Conservation (phyloP, 768 basidiomycete species). For the Xerocomus spinulosus region DNA sequence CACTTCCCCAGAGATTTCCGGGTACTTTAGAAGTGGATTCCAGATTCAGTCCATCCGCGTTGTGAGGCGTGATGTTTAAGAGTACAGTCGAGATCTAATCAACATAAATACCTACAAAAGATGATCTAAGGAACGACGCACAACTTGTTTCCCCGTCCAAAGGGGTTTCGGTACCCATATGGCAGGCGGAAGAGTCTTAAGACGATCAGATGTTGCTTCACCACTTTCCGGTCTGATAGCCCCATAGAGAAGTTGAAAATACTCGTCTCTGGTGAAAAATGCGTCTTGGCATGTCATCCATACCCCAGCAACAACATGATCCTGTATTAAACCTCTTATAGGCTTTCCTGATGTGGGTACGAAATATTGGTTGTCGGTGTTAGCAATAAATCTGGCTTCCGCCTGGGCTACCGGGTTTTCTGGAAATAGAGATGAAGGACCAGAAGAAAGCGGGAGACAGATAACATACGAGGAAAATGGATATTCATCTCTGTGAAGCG, state of each 20-base stretch:
- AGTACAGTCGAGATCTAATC: slow-evolving; percentile 88
- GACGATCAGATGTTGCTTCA: slow-evolving; percentile 45
- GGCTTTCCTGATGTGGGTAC: slow-evolving; percentile 98
- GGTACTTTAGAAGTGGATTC: slow-evolving; percentile 86
- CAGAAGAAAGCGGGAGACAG: background rate
- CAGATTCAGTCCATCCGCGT: slow-evolving; percentile 78
- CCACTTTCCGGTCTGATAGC: slow-evolving; percentile 88
- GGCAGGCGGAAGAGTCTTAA: slow-evolving; percentile 83
- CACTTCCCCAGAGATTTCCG: slow-evolving; percentile 76
- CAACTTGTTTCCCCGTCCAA: slow-evolving; percentile 99
- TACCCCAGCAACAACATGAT: slow-evolving; percentile 98
- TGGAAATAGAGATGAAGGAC: slow-evolving; percentile 27
- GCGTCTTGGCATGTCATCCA: slow-evolving; percentile 98
- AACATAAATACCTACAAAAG: slow-evolving; percentile 1
- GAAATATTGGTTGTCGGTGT: slow-evolving; percentile 98
- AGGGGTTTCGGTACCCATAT: slow-evolving; percentile 87
- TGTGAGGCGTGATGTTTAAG: slow-evolving; percentile 81
- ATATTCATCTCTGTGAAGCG: slow-evolving; percentile 88
- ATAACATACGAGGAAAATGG: slow-evolving; percentile 87
- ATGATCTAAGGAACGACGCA: slow-evolving; percentile 35
- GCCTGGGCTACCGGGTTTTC: slow-evolving; percentile 95
- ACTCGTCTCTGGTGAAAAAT: slow-evolving; percentile 94
- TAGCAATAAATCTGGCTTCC: slow-evolving; percentile 91
- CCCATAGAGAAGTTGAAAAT: slow-evolving; percentile 93
- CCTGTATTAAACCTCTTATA: slow-evolving; percentile 95